Percentiles rank a stretch among this genome's conserved stretches.
These are phyloP conservation scores for Anthostomella pinea DNA, from an alignment of 2,329 filamentous ascomycete genomes.

Conservation along the genomic window DNA sequence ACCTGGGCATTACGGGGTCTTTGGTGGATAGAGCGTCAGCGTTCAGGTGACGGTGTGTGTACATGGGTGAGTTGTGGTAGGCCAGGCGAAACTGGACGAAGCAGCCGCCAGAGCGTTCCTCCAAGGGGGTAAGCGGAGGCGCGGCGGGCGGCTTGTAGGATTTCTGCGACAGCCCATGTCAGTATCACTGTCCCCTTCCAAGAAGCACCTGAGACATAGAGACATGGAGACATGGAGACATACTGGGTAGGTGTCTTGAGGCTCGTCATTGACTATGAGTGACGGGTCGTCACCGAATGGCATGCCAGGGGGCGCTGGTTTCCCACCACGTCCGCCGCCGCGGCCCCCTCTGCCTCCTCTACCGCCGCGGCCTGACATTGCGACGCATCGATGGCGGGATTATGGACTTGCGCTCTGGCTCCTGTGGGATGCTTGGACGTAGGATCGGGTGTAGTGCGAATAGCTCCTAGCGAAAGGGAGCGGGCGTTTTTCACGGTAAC, in stretches of 20 bases:
- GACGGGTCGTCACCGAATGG: constrained; percentile 55
- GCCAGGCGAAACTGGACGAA: constrained; percentile 57
- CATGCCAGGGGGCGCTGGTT: constrained; percentile 39
- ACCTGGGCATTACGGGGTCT: constrained; percentile 42
- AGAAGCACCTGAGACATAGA: not conserved
- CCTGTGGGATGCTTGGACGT: too few relatives aligned
- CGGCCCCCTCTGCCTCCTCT: constrained; percentile 47
- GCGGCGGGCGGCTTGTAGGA: constrained; percentile 47
- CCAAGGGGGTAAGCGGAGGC: constrained; percentile 41
- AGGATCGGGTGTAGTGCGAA: too few relatives aligned
- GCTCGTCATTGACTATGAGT: constrained; percentile 47
- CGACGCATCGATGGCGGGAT: constrained; percentile 5
- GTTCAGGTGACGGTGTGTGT: constrained; percentile 50
- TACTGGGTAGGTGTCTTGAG: constrained; percentile 60
- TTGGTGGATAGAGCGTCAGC: constrained; percentile 19
- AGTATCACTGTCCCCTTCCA: constrained; percentile 4
- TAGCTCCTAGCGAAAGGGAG: too few relatives aligned
- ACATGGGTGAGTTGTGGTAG: constrained; percentile 52
- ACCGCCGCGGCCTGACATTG: constrained; percentile 54
- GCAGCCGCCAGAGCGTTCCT: constrained; percentile 47
- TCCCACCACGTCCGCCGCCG: constrained; percentile 42
- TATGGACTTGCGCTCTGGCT: too few relatives aligned
- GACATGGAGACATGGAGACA: constrained; percentile 13
- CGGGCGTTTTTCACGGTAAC: too few relatives aligned
- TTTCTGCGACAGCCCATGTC: constrained; percentile 34